Evolutionary conservation across 805 yeast genomes (phyloP), one percentile per base, ranked within the genome.

Genomic region (Barnettozyma salicaria): DNA sequence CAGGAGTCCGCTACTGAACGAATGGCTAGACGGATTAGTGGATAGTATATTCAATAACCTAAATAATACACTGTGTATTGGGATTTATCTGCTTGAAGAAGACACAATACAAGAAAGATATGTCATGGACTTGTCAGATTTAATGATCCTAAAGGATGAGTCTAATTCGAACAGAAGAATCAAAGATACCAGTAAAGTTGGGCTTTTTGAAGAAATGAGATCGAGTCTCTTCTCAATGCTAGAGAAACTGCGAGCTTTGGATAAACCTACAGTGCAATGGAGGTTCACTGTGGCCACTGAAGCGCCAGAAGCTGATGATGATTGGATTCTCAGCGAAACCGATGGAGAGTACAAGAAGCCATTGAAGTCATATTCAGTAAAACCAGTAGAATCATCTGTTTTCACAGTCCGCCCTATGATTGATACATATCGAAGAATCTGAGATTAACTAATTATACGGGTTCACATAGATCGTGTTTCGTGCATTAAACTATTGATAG

Each of bases 1-100:
- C 34, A 56, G 78, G 41, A 75, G 73, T 44, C 76, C 76, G 0
- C 61, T 48, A 2, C 63, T 45, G 3, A 37, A 42, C 21, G 34
- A 34, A 6, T 45, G 50, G 51, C 29, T 42, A 4, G 34, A 37
- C 8, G 37, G 30, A 6, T 17, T 38, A 6, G 22, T 38, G 3
- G 35, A 13, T 3, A 32, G 46, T 3, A 34, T 52, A 11, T 29
- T 34, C 0, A 11, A 22, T 5, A 23, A 32, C 14, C 4, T 30
- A 13, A 11, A 25, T 5, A 16, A 19, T 3, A 64, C 11, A 44
- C 24, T 31, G 7, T 25, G 34, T 20, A 50, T 66, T 1, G 55
- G 55, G 19, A 56, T 58, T 23, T 42, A 71, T 12, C 5, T 47
- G 59, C 5, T 45, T 75, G n/a, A 53, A 67, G 30, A 14, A n/a